Evolutionary conservation across 2,329 filamentous ascomycete genomes (phyloP).

Genomic region (Emergomyces orientalis): DNA sequence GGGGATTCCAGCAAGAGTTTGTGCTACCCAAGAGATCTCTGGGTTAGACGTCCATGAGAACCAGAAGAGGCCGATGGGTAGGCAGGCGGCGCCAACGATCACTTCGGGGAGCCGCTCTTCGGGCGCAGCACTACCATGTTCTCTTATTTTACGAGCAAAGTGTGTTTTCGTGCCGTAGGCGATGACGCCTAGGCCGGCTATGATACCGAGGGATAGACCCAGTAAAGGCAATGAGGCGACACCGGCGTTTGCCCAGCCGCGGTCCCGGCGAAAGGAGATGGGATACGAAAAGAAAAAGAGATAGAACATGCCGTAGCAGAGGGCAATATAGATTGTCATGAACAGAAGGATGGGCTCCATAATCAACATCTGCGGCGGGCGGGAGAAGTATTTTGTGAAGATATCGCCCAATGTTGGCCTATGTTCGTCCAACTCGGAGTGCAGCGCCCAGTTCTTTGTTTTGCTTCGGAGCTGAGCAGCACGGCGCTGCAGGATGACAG

Average conservation of each 20-base stretch:
- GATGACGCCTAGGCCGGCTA: constrained; percentile 30
- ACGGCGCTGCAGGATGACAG: constrained; percentile 41
- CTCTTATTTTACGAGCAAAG: constrained; percentile 31
- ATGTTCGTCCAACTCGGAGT: constrained; percentile 38
- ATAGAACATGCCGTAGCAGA: constrained; percentile 30
- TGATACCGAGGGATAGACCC: constrained; percentile 38
- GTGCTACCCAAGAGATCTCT: constrained; percentile 37
- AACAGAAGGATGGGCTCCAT: constrained; percentile 42
- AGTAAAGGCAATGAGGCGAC: constrained; percentile 40
- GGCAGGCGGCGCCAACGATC: constrained; percentile 34
- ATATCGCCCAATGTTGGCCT: constrained; percentile 32
- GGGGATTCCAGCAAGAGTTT: constrained; percentile 35
- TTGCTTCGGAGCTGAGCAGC: constrained; percentile 41
- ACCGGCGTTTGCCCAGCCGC: constrained; percentile 33
- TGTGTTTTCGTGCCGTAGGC: constrained; percentile 34
- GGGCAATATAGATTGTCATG: constrained; percentile 38
- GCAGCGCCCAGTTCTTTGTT: constrained; percentile 41
- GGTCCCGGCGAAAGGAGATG: constrained; percentile 33
- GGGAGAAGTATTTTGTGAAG: constrained; percentile 37
- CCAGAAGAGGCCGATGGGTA: constrained; percentile 41
- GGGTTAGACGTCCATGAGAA: constrained; percentile 40
- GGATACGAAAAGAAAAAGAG: constrained; percentile 35
- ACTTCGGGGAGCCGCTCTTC: constrained; percentile 40
- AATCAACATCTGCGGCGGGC: constrained; percentile 40
- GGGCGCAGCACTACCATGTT: constrained; percentile 28